Base-by-base conservation (phyloP, 441 rosid species). In the Bocquillonia castaneifolia region DNA sequence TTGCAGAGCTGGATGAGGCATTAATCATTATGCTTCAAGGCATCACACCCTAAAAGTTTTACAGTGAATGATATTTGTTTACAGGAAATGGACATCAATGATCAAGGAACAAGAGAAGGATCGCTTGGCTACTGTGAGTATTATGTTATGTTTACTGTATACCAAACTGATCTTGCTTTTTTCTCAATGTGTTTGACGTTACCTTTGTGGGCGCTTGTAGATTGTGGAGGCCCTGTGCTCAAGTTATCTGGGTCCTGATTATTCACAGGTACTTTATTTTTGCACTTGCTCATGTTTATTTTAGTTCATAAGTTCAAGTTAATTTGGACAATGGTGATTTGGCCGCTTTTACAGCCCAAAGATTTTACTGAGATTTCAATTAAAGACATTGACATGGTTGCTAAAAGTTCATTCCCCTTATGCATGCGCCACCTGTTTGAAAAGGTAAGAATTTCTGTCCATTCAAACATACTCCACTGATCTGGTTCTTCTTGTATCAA, bases 231-330 rank as follows among this genome's bases (percentile, higher is more conserved):
- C 85, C 40, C 79, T 90, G 26, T 82, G 84, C 72, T 71, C 82
- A 23, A 90, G 92, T 80, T 94, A 94, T 74, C 69, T 92, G 76
- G 98, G 98, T 78, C 93, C 98, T 58, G 98, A 92, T 74, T 94
- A 86, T 79, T 76, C 98, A 71, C 93, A 84, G 96, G 99, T 94
- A 62, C 44, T 74, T 62, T 60, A 18, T 74, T 36, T 53, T 53
- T 53, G 48, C 10, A 65, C 63, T 70, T 50, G 31, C 63, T 60
- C 34, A 57, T 56, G 39, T 34, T 52, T 56, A 36, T 64, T 25
- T 23, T 23, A 6, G 51, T 45, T 42, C 32, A 63, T 50, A 34
- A 47, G 28, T 52, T 69, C 60, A 64, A 64, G 68, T 51, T 77
- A 51, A 36, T 66, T 66, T 55, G 40, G 61, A 29, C 20, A 29